Percentiles rank a stretch among this genome's conserved stretches.
phyloP scores from a whole-genome alignment of 495 filamentous ascomycete genomes.

The Astrothelium macrocarpum region DNA sequence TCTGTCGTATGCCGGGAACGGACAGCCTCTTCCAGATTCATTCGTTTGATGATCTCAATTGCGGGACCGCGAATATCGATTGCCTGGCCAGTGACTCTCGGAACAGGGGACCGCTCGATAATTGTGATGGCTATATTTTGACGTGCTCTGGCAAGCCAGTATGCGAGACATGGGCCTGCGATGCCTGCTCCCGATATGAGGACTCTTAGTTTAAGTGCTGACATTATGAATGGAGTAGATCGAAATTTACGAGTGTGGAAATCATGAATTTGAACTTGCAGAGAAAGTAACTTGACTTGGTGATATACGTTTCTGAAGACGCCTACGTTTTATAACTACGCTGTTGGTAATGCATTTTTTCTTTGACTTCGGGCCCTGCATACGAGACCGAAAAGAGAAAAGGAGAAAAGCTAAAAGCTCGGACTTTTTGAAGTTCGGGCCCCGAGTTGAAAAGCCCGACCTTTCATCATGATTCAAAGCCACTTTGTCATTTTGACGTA shows the following conservation, averaged over 20 bases:
- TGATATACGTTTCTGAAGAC: not conserved
- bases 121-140: conserved; percentile 19
- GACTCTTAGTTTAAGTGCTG: conserved; percentile 10
- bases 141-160: conserved; percentile 16
- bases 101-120: conserved; percentile 21
- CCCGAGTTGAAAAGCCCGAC: not conserved
- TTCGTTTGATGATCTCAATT: conserved; percentile 19
- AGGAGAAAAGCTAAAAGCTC: not conserved
- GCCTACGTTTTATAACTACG: not conserved
- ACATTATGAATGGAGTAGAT: conserved; percentile 7
- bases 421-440: not conserved
- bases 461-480: conserved; percentile 3
- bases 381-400: not conserved
- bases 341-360: not conserved
- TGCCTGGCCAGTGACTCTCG: conserved; percentile 19
- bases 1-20: conserved; percentile 19
- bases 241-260: not conserved
- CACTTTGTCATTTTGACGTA: not conserved
- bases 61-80: conserved; percentile 24
- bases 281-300: not conserved
- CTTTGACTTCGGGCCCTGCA: not conserved
- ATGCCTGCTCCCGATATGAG: conserved; percentile 19
- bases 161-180: conserved; percentile 17
- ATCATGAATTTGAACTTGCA: not conserved
- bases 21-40: conserved; percentile 20